Conservation (phyloP, 495 filamentous ascomycete species). For the Podospora pseudopauciseta region DNA sequence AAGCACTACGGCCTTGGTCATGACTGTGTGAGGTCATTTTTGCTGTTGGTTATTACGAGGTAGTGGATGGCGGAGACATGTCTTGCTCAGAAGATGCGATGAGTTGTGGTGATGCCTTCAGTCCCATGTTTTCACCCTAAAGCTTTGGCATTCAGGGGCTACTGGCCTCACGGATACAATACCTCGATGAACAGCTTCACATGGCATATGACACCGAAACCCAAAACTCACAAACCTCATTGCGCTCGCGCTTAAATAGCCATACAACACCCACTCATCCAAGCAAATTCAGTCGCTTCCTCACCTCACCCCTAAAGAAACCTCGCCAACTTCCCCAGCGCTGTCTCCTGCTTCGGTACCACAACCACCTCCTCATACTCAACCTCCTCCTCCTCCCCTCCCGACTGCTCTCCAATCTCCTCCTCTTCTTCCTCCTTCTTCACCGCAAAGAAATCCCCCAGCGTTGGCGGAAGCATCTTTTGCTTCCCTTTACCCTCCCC, state of each 20-base stretch:
- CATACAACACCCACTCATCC: not conserved
- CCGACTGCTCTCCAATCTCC: not conserved
- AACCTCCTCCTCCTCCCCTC: not conserved
- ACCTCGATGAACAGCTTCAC: not conserved
- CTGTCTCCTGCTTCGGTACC: slow-evolving; percentile 16
- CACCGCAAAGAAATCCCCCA: not conserved
- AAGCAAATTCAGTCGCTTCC: no score
- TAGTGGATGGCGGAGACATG: no score
- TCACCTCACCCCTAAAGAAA: not conserved
- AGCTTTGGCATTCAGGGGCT: not conserved
- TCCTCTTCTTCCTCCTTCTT: not conserved
- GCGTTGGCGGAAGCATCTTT: not conserved
- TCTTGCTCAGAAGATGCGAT: not conserved
- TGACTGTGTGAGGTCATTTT: no score
- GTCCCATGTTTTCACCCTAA: not conserved
- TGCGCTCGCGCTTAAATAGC: not conserved
- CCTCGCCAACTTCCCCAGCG: slow-evolving; percentile 15
- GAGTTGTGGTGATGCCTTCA: not conserved
- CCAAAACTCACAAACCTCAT: not conserved
- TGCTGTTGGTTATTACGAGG: no score
- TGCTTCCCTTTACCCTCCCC: not conserved
- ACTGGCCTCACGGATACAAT: no score
- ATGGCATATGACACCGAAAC: not conserved
- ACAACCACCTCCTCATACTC: slow-evolving; percentile 20
- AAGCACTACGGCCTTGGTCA: no score